Evolutionary conservation across 106 monocot genomes (phyloP).

Genomic region (Xerophyta viscosa): DNA sequence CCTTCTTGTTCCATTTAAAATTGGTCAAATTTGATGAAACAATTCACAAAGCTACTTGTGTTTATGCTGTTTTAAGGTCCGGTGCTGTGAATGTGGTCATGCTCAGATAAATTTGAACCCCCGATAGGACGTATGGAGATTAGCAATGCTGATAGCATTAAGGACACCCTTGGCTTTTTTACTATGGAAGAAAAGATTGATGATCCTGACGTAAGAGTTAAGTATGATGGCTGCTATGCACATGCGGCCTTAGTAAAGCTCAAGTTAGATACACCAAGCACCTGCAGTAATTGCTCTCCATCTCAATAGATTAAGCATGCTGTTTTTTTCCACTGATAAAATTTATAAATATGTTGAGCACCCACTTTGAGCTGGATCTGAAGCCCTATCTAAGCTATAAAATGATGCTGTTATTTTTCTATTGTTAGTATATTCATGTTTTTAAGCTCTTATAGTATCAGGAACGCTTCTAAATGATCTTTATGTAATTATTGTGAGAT

Average conservation of each 20-base stretch:
- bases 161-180: slow-evolving; percentile 51
- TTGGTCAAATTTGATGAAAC: too few species aligned
- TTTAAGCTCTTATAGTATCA: neutral
- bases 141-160: slow-evolving; percentile 25
- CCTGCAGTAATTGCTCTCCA: slow-evolving; percentile 62
- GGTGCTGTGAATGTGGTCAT: slow-evolving; percentile 59
- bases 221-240: slow-evolving; percentile 54
- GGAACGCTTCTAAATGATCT: slow-evolving; percentile 18
- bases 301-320: slow-evolving; percentile 59
- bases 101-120: slow-evolving; percentile 54
- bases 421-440: too few species aligned
- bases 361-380: slow-evolving; percentile 54
- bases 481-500: slow-evolving; percentile 19
- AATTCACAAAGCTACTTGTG: too few species aligned
- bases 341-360: slow-evolving; percentile 48
- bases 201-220: slow-evolving; percentile 39
- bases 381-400: slow-evolving; percentile 34
- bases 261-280: slow-evolving; percentile 39
- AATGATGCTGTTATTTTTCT: slow-evolving; percentile 9
- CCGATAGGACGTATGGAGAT: slow-evolving; percentile 63
- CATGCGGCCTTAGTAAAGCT: slow-evolving; percentile 41
- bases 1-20: too few species aligned
- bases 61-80: slow-evolving; percentile 54
- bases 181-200: slow-evolving; percentile 60
- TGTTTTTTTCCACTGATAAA: slow-evolving; percentile 26